phyloP scores from a whole-genome alignment of 805 yeast genomes.

The Myxozyma nipponensis region DNA sequence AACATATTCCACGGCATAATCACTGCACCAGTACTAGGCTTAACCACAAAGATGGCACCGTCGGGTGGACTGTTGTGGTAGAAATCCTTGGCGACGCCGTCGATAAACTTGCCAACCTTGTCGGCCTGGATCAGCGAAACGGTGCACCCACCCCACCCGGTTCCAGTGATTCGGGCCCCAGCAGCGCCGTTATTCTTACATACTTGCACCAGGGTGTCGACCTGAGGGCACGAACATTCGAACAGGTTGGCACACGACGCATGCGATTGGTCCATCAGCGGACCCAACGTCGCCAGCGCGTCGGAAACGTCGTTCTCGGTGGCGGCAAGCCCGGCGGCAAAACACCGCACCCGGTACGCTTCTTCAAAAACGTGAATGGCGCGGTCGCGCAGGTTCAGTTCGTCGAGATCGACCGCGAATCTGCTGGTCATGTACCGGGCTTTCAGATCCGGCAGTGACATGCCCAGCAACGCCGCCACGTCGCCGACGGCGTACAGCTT shows the following conservation, averaged over 20 bases:
- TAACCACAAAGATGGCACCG: slow-evolving; percentile 11
- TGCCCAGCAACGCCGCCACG: slow-evolving; percentile 46
- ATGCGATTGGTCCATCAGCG: slow-evolving; percentile 59
- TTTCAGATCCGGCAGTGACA: slow-evolving; percentile 44
- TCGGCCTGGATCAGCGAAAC: slow-evolving; percentile 51
- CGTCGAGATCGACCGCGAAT: slow-evolving; percentile 44
- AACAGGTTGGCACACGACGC: slow-evolving; percentile 47
- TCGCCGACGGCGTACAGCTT: slow-evolving; percentile 51
- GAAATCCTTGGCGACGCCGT: slow-evolving; percentile 12
- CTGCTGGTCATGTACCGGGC: slow-evolving; percentile 43
- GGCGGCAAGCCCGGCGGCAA: slow-evolving; percentile 30
- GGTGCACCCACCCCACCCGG: slow-evolving; percentile 74
- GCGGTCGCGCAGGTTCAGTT: slow-evolving; percentile 54
- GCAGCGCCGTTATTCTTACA: slow-evolving; percentile 55
- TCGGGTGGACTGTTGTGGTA: slow-evolving; percentile 10
- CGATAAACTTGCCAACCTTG: slow-evolving; percentile 8
- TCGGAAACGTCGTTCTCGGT: not conserved
- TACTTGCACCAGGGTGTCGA: slow-evolving; percentile 51
- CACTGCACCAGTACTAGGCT: slow-evolving; percentile 18
- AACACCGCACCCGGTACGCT: slow-evolving; percentile 54
- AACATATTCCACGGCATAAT: not conserved
- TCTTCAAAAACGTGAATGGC: slow-evolving; percentile 63
- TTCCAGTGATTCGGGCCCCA: slow-evolving; percentile 74
- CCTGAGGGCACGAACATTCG: slow-evolving; percentile 55
- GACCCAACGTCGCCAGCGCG: slow-evolving; percentile 43